Evolutionary conservation across 768 basidiomycete species (phyloP).

Genomic region (Boletus sp.): DNA sequence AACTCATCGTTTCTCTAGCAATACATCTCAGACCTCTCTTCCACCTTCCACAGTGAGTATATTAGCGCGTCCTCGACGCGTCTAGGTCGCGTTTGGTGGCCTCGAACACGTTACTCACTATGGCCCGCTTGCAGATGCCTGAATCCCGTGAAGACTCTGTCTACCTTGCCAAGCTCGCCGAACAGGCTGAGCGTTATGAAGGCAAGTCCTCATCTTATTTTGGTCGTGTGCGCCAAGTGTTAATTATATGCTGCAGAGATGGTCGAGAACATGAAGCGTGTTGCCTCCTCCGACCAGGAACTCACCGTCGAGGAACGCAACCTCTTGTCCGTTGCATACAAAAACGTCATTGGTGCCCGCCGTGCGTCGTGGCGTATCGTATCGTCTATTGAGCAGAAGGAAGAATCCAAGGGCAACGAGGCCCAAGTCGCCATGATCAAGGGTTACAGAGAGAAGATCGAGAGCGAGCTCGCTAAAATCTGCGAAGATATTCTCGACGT

Average conservation of each 20-base stretch:
- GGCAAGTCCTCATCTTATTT: constrained; percentile 43
- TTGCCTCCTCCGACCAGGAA: constrained; percentile 96
- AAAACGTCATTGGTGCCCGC: constrained; percentile 98
- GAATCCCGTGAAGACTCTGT: constrained; percentile 91
- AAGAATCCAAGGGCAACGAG: constrained; percentile 97
- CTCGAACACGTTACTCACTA: constrained; percentile 17
- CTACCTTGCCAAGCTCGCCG: constrained; percentile 99
- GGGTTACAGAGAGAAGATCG: constrained; percentile 96
- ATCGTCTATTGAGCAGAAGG: constrained; percentile 98
- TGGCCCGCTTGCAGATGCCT: constrained; percentile 53
- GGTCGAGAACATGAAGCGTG: constrained; percentile 99
- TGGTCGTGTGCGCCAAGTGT: constrained; percentile 13
- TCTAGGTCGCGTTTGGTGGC: constrained; percentile 23
- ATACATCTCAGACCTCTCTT: constrained; percentile 16
- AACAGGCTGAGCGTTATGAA: constrained; percentile 99
- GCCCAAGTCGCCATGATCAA: constrained; percentile 97
- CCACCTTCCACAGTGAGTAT: constrained; percentile 40
- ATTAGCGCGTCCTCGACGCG: constrained; percentile 39
- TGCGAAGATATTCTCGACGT: constrained; percentile 98
- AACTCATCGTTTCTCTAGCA: constrained; percentile 33
- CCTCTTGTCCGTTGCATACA: constrained; percentile 96
- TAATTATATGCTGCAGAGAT: constrained; percentile 56
- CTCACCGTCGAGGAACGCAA: constrained; percentile 99
- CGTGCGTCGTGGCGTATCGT: constrained; percentile 98
- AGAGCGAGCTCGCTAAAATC: constrained; percentile 94